A percentile compares a stretch with the other conserved stretches of the same genome.
Evolutionary conservation across 208 protist species (phyloP).

Genomic region (Crithidia fasciculata): DNA sequence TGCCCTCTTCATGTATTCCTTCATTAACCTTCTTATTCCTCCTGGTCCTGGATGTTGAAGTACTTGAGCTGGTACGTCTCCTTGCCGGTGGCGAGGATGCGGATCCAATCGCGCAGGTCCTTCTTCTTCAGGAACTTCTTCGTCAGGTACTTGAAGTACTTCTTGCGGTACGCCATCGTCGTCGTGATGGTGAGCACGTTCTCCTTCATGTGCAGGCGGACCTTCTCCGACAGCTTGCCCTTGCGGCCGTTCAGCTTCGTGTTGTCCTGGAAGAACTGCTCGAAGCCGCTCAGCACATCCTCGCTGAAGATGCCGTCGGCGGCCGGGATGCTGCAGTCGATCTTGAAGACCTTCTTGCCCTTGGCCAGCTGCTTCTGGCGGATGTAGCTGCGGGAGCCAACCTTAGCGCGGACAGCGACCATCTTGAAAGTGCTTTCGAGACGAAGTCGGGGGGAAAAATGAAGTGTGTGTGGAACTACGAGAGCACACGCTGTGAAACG

Average conservation of each 20-base stretch:
- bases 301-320: constrained; percentile 82
- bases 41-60: constrained; percentile 97
- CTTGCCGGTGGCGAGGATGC: constrained; percentile 96
- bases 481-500: constrained; percentile 29
- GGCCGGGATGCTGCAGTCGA: constrained; percentile 73
- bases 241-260: constrained; percentile 99
- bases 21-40: constrained; percentile 61
- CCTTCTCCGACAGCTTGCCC: constrained; percentile 95
- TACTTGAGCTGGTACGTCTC: constrained; percentile 97
- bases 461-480: constrained; percentile 31
- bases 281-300: constrained; percentile 88
- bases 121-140: constrained; percentile 99
- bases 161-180: constrained; percentile 97
- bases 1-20: too few relatives aligned
- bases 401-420: constrained; percentile 92
- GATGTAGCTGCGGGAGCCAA: constrained; percentile 83
- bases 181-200: constrained; percentile 92
- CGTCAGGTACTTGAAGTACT: constrained; percentile 99
- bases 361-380: constrained; percentile 88
- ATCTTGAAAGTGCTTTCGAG: constrained; percentile 41
- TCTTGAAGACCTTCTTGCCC: constrained; percentile 91
- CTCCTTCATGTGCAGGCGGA: constrained; percentile 88
- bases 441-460: constrained; percentile 7
- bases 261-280: constrained; percentile 97
- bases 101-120: constrained; percentile 97